Base-by-base conservation (phyloP, 441 rosid genomes). In the Populus hybrid region DNA sequence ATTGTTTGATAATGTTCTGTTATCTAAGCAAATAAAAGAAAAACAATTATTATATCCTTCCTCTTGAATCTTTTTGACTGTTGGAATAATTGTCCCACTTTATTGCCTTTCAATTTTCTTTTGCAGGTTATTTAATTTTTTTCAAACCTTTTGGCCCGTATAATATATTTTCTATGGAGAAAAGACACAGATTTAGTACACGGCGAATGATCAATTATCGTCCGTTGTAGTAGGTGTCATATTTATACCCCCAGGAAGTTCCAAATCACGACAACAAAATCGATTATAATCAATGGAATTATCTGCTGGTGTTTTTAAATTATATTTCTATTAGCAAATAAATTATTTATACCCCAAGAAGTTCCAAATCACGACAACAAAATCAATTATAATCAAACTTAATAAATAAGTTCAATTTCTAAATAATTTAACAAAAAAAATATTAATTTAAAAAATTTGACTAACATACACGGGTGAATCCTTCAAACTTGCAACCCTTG, bases 31-130 rank as follows among this genome's bases (percentile, higher is more conserved):
- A 26, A 18, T 2, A 66, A 76, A 30, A 32, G 46, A 34, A 21
- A 8, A 84, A 18, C 26, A 76, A 35, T 82, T 70, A 82, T 80
- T 74, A 42, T 61, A 72, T 81, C 59, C 61, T 82, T 81, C 42
- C 46, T 38, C 75, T 63, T 70, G 23, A 61, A 23, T 68, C 81
- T 74, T 80, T 83, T 85, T 80, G 75, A 85, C 82, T 67, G 26
- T 16, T 57, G 75, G 69, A 79, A 78, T 83, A 73, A 79, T 79
- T 82, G 79, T 67, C 76, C 79, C 74, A 66, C 84, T 75, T 79
- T 76, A 74, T 69, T 68, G 50, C 79, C 71, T 70, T 30, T 70
- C 38, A 30, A 42, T 35, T 23, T 11, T n/a, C 18, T 38, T 23
- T 46, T 38, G 24, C 61, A 53, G 3, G 7, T 69, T 71, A 8